phyloP scores from a whole-genome alignment of 2,329 filamentous ascomycete species.

The Talaromyces sp. region DNA sequence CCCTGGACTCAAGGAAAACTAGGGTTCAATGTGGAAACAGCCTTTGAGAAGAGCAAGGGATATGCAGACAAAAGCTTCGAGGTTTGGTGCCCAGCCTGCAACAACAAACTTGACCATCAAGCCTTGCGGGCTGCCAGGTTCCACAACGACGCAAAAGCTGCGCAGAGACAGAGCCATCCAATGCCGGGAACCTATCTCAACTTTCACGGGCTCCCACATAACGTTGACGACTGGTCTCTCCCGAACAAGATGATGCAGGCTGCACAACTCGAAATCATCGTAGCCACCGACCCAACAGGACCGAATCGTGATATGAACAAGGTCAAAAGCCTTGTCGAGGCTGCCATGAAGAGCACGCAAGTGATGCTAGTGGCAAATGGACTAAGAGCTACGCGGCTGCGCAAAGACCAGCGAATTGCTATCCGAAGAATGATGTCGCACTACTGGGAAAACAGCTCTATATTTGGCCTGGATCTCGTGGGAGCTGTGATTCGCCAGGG shows the following conservation, averaged over 20 bases:
- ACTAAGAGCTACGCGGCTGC: background rate
- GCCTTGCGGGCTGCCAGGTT: constrained; percentile 60
- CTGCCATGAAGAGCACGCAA: constrained; percentile 33
- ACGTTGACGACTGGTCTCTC: background rate
- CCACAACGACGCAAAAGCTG: constrained; percentile 47
- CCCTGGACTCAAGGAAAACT: constrained; percentile 54
- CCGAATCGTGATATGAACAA: background rate
- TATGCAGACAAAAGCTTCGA: constrained; percentile 44
- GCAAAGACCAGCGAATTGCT: constrained; percentile 22
- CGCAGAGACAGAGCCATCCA: constrained; percentile 46
- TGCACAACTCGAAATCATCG: background rate
- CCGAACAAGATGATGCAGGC: background rate
- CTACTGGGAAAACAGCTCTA: constrained; percentile 39
- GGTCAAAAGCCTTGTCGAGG: constrained; percentile 37
- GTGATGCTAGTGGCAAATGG: constrained; percentile 40
- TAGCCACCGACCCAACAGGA: background rate
- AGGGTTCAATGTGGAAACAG: constrained; percentile 16
- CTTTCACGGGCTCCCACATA: constrained; percentile 46
- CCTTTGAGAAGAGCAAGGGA: constrained; percentile 23
- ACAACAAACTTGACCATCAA: constrained; percentile 49
- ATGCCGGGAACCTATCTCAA: constrained; percentile 66
- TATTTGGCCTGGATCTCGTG: constrained; percentile 36
- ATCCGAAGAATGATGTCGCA: constrained; percentile 39
- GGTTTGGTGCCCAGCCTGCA: constrained; percentile 49
- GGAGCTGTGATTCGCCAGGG: constrained; percentile 41